Conservation (phyloP, 1,284 basidiomycete genomes). For the Austropuccinia psidii region DNA sequence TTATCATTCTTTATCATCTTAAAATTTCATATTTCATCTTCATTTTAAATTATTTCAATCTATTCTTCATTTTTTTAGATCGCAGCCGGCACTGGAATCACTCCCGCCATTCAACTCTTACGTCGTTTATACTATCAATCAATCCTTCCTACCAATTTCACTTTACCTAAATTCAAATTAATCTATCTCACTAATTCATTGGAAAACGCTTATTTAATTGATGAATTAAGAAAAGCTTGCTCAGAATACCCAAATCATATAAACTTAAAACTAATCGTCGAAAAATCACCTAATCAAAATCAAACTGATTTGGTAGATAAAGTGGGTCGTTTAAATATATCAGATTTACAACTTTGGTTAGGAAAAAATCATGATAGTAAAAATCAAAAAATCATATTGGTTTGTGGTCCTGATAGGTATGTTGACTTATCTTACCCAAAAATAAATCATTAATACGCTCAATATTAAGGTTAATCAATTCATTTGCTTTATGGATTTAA, state of each 20-base stretch:
- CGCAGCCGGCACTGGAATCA: conserved; percentile 32
- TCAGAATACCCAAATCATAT: not conserved
- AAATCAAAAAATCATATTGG: conserved; percentile 17
- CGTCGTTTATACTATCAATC: not conserved
- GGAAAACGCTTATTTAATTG: conserved; percentile 3
- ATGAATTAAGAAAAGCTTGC: not conserved
- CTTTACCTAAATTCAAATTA: conserved; percentile 18
- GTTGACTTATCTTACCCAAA: not conserved
- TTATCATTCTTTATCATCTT: not conserved
- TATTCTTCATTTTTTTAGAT: conserved; percentile 10
- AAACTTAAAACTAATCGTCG: not conserved
- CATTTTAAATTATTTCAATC: not conserved
- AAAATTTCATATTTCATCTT: not conserved
- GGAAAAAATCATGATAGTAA: not conserved
- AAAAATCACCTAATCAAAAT: not conserved
- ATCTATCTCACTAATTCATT: conserved; percentile 14
- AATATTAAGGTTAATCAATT: not conserved
- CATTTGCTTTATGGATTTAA: not conserved
- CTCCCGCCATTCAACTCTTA: conserved; percentile 21
- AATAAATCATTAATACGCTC: too few species aligned
- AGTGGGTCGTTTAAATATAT: conserved; percentile 9
- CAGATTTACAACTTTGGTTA: conserved; percentile 16
- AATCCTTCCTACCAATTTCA: not conserved
- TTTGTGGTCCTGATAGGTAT: conserved; percentile 35
- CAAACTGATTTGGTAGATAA: not conserved